Conservation (phyloP, 495 filamentous ascomycete species). For the Neurospora sp. region DNA sequence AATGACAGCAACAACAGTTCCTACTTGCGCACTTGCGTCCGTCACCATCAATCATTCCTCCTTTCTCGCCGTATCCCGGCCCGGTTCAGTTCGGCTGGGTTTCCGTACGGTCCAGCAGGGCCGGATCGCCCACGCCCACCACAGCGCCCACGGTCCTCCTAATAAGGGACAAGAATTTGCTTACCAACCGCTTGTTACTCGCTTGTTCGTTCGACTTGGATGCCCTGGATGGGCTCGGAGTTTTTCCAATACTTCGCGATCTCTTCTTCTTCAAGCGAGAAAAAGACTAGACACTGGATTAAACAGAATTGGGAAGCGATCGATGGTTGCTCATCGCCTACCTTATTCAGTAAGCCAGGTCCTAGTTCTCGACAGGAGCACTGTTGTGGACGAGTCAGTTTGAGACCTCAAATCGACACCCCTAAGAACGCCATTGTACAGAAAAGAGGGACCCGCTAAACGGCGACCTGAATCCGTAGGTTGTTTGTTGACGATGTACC, state of each 20-base stretch:
- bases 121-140: not conserved
- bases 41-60: not conserved
- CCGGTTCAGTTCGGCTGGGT: not conserved
- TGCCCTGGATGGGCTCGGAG: not conserved
- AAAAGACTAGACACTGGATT: not conserved
- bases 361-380: not conserved
- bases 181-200: not conserved
- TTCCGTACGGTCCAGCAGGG: not conserved
- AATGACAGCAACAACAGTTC: not conserved
- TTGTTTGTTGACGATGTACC: not conserved
- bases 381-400: not conserved
- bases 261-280: not conserved
- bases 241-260: not conserved
- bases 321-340: not conserved
- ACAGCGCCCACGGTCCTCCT: not conserved
- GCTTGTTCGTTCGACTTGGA: not conserved
- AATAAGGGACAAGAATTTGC: not conserved
- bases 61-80: not conserved
- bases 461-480: not conserved
- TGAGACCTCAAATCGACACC: not conserved
- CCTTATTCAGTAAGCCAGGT: not conserved
- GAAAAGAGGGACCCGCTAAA: not conserved
- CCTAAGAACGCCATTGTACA: not conserved
- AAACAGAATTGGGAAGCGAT: not conserved
- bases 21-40: not conserved